Evolutionary conservation across 73 alveolate species (phyloP).

Genomic region (Blepharisma stoltei): DNA sequence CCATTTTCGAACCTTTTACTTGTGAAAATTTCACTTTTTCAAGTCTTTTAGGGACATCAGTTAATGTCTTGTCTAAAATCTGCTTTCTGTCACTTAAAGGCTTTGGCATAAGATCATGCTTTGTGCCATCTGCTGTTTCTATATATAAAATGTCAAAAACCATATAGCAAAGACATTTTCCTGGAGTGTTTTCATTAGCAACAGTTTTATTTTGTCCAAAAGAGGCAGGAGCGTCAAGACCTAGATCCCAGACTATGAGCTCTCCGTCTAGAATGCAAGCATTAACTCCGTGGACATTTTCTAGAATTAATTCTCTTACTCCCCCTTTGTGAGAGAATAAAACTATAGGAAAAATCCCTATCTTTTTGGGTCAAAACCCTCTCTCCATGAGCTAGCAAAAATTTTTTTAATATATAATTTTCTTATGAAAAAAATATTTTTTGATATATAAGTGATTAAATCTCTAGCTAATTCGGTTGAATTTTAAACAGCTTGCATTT

Average conservation of each 20-base stretch:
- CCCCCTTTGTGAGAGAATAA: too few species aligned
- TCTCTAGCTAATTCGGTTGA: too few species aligned
- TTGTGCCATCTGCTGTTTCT: slow-evolving; percentile 73
- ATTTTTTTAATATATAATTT: too few species aligned
- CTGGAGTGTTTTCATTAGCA: slow-evolving; percentile 84
- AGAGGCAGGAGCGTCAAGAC: slow-evolving; percentile 65
- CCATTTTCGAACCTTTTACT: slow-evolving; percentile 66
- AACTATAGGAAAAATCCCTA: too few species aligned
- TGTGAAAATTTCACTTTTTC: slow-evolving; percentile 79
- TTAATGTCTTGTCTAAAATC: slow-evolving; percentile 62
- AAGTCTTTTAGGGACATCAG: slow-evolving; percentile 70
- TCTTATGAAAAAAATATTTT: too few species aligned
- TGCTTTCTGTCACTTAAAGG: slow-evolving; percentile 78
- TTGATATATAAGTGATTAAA: too few species aligned
- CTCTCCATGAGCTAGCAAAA: too few species aligned
- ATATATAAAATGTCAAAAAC: slow-evolving; percentile 87
- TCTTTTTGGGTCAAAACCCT: too few species aligned
- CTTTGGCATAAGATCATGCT: slow-evolving; percentile 74
- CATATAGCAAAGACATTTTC: slow-evolving; percentile 77
- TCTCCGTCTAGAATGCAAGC: slow-evolving; percentile 95
- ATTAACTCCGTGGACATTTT: slow-evolving; percentile 66
- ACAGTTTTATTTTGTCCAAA: slow-evolving; percentile 94
- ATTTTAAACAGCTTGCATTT: too few species aligned
- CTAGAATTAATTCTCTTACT: slow-evolving; percentile 59
- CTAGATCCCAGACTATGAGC: slow-evolving; percentile 85